These are phyloP conservation scores for Pyricularia grisea DNA, from an alignment of 2,329 filamentous ascomycete species.

Conservation along the genomic window DNA sequence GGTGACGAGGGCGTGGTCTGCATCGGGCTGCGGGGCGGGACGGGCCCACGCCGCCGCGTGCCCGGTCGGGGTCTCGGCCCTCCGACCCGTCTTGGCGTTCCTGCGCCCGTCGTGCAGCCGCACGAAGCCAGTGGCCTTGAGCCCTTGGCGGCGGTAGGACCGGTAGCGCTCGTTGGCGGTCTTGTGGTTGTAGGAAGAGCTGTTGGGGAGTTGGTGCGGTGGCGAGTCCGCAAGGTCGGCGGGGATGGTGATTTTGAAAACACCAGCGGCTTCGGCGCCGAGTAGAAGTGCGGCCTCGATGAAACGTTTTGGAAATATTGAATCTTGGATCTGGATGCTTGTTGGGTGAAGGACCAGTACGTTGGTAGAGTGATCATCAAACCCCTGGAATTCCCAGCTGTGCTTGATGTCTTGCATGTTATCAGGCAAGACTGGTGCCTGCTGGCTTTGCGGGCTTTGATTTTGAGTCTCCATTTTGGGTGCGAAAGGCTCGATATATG, in stretches of 20 bases:
- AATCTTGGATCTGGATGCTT: not conserved
- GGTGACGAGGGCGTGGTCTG: too few relatives aligned
- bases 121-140: not conserved
- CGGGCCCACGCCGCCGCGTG: not conserved
- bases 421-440: not conserved
- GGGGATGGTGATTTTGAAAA: not conserved
- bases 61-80: not conserved
- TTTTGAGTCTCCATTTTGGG: not conserved
- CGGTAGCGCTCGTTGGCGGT: not conserved
- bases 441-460: not conserved
- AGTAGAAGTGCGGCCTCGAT: not conserved
- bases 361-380: not conserved
- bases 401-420: not conserved
- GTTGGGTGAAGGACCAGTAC: not conserved
- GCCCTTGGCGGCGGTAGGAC: not conserved
- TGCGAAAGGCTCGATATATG: not conserved
- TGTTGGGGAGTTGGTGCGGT: not conserved
- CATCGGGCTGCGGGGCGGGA: not conserved
- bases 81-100: not conserved
- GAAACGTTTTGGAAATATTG: not conserved
- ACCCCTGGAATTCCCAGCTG: not conserved
- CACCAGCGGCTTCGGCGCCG: not conserved
- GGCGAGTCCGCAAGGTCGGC: not conserved
- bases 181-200: not conserved
- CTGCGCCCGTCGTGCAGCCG: not conserved